Evolutionary conservation across 352 stramenopile genomes (phyloP).

Genomic region (Globisporangium apiculatum): DNA sequence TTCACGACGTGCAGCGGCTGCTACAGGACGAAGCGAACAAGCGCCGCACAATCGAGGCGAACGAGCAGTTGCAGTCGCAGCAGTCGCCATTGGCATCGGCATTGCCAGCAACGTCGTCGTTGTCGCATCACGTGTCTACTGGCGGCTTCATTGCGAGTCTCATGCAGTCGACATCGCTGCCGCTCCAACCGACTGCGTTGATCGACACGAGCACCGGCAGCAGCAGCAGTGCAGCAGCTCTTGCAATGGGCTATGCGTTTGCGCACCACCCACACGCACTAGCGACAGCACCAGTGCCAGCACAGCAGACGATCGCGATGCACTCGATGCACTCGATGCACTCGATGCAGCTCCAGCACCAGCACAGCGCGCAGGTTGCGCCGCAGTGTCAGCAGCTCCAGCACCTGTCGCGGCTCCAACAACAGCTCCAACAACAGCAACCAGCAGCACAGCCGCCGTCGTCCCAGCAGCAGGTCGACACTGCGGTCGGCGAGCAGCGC

Average conservation of each 20-base stretch:
- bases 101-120: background rate
- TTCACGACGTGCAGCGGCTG: constrained; percentile 33
- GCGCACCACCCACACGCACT: background rate
- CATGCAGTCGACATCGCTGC: background rate
- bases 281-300: too few relatives aligned
- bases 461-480: background rate
- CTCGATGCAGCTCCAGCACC: background rate
- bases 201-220: background rate
- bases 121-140: background rate
- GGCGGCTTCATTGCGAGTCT: background rate
- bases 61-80: background rate
- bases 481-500: constrained; percentile 15
- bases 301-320: background rate
- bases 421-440: constrained; percentile 11
- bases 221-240: background rate
- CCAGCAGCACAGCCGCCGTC: background rate
- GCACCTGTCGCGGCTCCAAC: constrained; percentile 2
- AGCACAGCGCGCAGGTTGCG: background rate
- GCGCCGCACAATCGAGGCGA: background rate
- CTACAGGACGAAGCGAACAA: constrained; percentile 32
- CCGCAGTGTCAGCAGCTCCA: constrained; percentile 1
- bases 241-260: too few relatives aligned
- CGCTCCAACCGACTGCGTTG: background rate
- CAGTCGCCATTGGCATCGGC: background rate
- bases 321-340: background rate